Evolutionary conservation across 192 early-diverging fungal species (phyloP).

Genomic region (Entophlyctis luteolus): DNA sequence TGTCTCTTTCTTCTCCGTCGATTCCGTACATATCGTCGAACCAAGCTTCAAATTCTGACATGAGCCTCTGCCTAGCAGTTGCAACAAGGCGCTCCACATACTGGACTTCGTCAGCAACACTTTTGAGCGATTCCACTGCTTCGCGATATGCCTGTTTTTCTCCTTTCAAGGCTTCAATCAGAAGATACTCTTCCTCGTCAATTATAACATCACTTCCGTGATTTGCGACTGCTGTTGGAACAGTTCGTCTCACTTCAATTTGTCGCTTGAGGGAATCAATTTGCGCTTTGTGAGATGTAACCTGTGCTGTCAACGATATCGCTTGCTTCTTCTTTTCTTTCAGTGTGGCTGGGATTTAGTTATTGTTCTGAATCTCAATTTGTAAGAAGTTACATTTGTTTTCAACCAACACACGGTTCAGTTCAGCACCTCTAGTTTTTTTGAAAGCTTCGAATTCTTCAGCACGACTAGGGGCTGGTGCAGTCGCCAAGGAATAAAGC

Average conservation of each 20-base stretch:
- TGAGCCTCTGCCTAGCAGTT: slow-evolving; percentile 54
- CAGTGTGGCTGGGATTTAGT: slow-evolving; percentile 33
- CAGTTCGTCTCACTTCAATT: slow-evolving; percentile 24
- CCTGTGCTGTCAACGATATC: slow-evolving; percentile 35
- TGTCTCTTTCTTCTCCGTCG: slow-evolving; percentile 24
- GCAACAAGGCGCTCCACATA: slow-evolving; percentile 54
- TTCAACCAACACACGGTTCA: slow-evolving; percentile 51
- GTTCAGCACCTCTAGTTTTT: slow-evolving; percentile 47
- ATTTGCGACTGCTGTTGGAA: background rate
- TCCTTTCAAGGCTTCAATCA: slow-evolving; percentile 38
- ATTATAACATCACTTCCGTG: slow-evolving; percentile 39
- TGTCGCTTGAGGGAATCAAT: slow-evolving; percentile 43
- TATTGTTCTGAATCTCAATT: background rate
- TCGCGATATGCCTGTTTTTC: slow-evolving; percentile 48
- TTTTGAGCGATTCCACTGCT: slow-evolving; percentile 36
- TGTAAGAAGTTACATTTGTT: slow-evolving; percentile 49
- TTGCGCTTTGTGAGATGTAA: slow-evolving; percentile 45
- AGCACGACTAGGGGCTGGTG: slow-evolving; percentile 25
- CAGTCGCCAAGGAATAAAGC: background rate
- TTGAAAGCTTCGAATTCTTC: slow-evolving; percentile 64
- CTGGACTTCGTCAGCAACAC: slow-evolving; percentile 42
- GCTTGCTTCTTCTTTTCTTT: slow-evolving; percentile 51
- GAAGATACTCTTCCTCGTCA: slow-evolving; percentile 52
- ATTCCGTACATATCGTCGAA: slow-evolving; percentile 49
- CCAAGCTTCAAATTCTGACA: slow-evolving; percentile 60